Evolutionary conservation across 805 yeast genomes (phyloP).

Genomic region (Grigorovia humatica): DNA sequence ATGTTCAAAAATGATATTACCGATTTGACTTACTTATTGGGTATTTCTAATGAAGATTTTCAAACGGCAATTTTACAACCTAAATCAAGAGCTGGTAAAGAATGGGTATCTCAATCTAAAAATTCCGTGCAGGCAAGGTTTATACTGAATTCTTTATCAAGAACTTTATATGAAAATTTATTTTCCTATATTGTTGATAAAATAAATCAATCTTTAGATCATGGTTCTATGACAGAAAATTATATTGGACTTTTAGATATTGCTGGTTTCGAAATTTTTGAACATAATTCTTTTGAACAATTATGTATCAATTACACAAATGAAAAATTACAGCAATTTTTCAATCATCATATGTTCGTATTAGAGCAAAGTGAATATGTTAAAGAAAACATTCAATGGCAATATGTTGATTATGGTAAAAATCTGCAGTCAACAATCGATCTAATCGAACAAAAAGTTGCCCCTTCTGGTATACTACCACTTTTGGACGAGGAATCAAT

Average conservation of each 20-base stretch:
- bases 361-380: constrained; percentile 94
- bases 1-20: constrained; percentile 39
- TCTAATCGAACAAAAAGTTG: constrained; percentile 59
- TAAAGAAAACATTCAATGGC: constrained; percentile 91
- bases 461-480: constrained; percentile 74
- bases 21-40: constrained; percentile 50
- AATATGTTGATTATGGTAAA: constrained; percentile 89
- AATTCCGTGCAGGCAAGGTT: constrained; percentile 71
- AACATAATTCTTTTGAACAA: constrained; percentile 90
- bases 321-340: constrained; percentile 94
- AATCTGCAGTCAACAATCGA: constrained; percentile 93
- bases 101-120: constrained; percentile 69
- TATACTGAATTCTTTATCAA: constrained; percentile 79
- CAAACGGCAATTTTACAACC: constrained; percentile 60
- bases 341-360: constrained; percentile 95
- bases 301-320: constrained; percentile 95
- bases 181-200: constrained; percentile 68
- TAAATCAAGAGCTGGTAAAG: constrained; percentile 84
- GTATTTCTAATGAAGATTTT: constrained; percentile 42
- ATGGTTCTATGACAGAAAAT: constrained; percentile 33
- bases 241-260: constrained; percentile 95
- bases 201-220: constrained; percentile 60
- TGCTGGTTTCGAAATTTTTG: constrained; percentile 95
- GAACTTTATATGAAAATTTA: constrained; percentile 72
- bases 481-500: constrained; percentile 91